phyloP scores from a whole-genome alignment of 306 rosid genomes.

The Acmispon strigosus region DNA sequence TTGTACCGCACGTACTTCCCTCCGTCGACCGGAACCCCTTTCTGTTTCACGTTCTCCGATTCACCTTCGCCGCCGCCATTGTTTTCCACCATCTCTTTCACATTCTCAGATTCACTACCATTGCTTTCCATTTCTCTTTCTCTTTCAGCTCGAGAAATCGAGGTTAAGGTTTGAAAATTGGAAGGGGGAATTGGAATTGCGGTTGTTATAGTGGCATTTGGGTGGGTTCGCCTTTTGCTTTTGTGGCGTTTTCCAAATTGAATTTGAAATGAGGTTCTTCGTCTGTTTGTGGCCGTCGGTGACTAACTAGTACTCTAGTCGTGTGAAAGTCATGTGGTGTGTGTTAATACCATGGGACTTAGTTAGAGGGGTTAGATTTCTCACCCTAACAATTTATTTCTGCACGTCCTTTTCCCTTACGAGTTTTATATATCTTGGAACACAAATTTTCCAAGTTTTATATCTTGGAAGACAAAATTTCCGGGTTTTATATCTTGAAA shows the following conservation, averaged over 20 bases:
- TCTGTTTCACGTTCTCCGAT: constrained; percentile 28
- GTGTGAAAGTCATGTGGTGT: too few species aligned
- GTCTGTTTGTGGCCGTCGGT: too few species aligned
- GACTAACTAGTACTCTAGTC: too few species aligned
- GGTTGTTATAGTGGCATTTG: too few species aligned
- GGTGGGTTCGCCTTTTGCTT: background rate
- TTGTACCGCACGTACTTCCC: constrained; percentile 62
- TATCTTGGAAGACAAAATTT: too few species aligned
- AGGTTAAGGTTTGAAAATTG: background rate
- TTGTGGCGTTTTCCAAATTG: constrained; percentile 4
- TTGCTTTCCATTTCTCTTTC: constrained; percentile 9
- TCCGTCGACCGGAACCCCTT: constrained; percentile 39
- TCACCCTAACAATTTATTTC: too few species aligned
- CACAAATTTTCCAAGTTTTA: too few species aligned
- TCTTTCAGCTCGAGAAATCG: background rate
- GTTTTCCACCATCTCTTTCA: constrained; percentile 21
- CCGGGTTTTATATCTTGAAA: too few species aligned
- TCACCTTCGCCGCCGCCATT: background rate
- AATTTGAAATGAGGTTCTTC: background rate
- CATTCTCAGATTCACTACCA: constrained; percentile 11
- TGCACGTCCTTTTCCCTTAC: too few species aligned
- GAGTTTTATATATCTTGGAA: too few species aligned
- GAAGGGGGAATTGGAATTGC: background rate
- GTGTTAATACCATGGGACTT: too few species aligned
- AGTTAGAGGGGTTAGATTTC: too few species aligned